phyloP scores from a whole-genome alignment of 371 early-diverging fungal genomes.

The Rhizopus stolonifer region DNA sequence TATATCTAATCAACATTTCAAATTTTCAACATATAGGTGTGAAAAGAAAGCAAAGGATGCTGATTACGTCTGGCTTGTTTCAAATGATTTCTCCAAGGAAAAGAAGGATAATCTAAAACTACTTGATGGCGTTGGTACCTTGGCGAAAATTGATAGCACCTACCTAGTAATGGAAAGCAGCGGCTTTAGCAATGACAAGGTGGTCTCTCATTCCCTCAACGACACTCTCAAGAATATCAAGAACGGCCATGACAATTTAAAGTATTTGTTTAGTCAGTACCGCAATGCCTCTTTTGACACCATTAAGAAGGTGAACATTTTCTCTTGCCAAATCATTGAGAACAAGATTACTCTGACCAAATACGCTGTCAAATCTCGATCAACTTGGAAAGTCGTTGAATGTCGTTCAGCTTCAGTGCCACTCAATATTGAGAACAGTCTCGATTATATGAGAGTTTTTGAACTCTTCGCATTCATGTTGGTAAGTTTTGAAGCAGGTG shows the following conservation, averaged over 20 bases:
- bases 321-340: constrained; percentile 22
- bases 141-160: constrained; percentile 1
- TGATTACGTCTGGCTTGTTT: constrained; percentile 19
- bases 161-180: constrained; percentile 13
- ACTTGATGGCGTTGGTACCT: constrained; percentile 14
- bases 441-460: constrained; percentile 14
- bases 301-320: too few species aligned
- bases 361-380: constrained; percentile 11
- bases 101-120: constrained; percentile 14
- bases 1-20: constrained; percentile 2
- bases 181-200: constrained; percentile 8
- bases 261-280: constrained; percentile 16
- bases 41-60: constrained; percentile 21
- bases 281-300: constrained; percentile 16
- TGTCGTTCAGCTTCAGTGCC: constrained; percentile 17
- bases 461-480: constrained; percentile 15
- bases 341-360: constrained; percentile 19
- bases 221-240: constrained; percentile 23
- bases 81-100: constrained; percentile 16
- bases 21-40: constrained; percentile 6
- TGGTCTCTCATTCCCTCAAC: constrained; percentile 10
- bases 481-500: constrained; percentile 2
- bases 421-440: not conserved
- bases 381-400: constrained; percentile 17
- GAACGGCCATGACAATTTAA: constrained; percentile 19